phyloP scores from a whole-genome alignment of 2,329 filamentous ascomycete species.

The Epicoccum nigrum region DNA sequence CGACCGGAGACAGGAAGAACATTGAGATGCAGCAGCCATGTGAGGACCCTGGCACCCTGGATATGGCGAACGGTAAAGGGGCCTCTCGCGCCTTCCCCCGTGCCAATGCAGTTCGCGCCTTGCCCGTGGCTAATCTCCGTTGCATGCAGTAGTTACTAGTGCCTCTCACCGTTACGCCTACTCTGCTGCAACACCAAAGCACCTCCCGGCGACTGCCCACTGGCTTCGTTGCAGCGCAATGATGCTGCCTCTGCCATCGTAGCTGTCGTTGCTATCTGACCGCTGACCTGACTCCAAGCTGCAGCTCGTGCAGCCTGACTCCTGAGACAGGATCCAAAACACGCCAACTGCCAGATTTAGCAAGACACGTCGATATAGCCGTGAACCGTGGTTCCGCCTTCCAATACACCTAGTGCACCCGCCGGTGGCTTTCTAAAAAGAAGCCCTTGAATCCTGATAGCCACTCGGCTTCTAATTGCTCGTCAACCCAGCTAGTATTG shows the following conservation, averaged over 20 bases:
- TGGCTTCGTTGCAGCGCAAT: slow-evolving; percentile 1
- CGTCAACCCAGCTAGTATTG: background rate
- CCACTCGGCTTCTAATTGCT: background rate
- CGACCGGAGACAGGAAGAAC: slow-evolving; percentile 25
- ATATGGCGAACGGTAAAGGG: slow-evolving; percentile 14
- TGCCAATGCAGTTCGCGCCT: slow-evolving; percentile 12
- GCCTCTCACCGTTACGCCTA: slow-evolving; percentile 29
- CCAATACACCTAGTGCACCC: slow-evolving; percentile 12
- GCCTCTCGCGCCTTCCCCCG: slow-evolving; percentile 6
- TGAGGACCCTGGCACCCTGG: slow-evolving; percentile 19
- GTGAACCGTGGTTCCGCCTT: slow-evolving; percentile 5
- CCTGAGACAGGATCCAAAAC: background rate
- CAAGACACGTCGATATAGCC: slow-evolving; percentile 1
- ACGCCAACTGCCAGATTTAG: background rate
- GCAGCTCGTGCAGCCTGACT: background rate
- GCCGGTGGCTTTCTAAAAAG: slow-evolving; percentile 9
- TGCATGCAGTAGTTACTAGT: slow-evolving; percentile 18
- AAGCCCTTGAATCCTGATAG: background rate
- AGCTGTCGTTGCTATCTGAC: slow-evolving; percentile 1
- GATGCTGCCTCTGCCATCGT: background rate
- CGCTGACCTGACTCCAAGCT: background rate
- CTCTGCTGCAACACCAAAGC: slow-evolving; percentile 1
- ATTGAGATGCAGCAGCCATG: slow-evolving; percentile 7
- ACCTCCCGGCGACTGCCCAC: slow-evolving; percentile 12
- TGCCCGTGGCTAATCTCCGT: slow-evolving; percentile 11